These are phyloP conservation scores for Tylopilus sp. DNA, from an alignment of 768 basidiomycete species.

Conservation along the genomic window DNA sequence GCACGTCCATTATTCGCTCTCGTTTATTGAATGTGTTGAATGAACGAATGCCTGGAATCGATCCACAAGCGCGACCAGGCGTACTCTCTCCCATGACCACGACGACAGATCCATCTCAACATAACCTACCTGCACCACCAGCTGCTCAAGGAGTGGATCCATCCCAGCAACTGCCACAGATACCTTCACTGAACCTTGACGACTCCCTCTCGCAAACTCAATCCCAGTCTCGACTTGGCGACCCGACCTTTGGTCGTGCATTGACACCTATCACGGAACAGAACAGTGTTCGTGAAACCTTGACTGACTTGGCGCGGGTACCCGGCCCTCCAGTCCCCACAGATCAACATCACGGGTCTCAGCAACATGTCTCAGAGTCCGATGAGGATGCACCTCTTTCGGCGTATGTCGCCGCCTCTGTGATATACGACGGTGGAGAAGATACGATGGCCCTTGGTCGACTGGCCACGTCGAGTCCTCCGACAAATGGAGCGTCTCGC, in stretches of 20 bases:
- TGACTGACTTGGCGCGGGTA: slow-evolving; percentile 15
- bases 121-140: slow-evolving; percentile 25
- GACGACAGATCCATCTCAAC: slow-evolving; percentile 18
- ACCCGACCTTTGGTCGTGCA: slow-evolving; percentile 27
- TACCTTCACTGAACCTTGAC: slow-evolving; percentile 61
- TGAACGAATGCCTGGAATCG: slow-evolving; percentile 55
- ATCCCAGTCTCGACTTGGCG: slow-evolving; percentile 15
- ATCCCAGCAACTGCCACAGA: slow-evolving; percentile 35
- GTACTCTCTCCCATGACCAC: slow-evolving; percentile 15
- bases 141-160: slow-evolving; percentile 9
- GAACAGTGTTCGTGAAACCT: slow-evolving; percentile 31
- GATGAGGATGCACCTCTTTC: slow-evolving; percentile 26
- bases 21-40: slow-evolving; percentile 58
- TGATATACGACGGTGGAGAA: slow-evolving; percentile 21
- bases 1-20: slow-evolving; percentile 66
- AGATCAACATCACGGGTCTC: slow-evolving; percentile 16
- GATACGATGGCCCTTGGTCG: slow-evolving; percentile 11
- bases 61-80: slow-evolving; percentile 13
- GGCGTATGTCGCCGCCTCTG: slow-evolving; percentile 14
- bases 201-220: slow-evolving; percentile 14
- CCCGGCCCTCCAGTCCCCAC: slow-evolving; percentile 13
- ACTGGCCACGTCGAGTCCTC: slow-evolving; percentile 24
- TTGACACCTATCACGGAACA: slow-evolving; percentile 70
- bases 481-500: slow-evolving; percentile 21
- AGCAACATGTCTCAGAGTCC: slow-evolving; percentile 19